These are phyloP conservation scores for Penicillium angulare DNA, from an alignment of 495 filamentous ascomycete species.

Conservation along the genomic window DNA sequence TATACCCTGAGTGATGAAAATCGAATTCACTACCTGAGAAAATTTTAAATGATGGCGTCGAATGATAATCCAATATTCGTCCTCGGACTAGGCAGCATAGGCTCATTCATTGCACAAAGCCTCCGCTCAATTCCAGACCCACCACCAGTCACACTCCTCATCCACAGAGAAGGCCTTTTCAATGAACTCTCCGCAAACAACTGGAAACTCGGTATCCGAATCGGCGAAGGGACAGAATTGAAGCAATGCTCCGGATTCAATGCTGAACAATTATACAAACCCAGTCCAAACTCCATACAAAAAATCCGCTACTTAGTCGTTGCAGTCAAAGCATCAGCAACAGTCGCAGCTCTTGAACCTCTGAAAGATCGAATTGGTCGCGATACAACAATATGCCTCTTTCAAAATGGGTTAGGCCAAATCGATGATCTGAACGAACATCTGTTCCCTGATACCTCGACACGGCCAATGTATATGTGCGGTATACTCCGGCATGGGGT, in stretches of 20 bases:
- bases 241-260: slow-evolving; percentile 11
- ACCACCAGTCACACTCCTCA: slow-evolving; percentile 49
- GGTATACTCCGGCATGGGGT: slow-evolving; percentile 68
- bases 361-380: slow-evolving; percentile 22
- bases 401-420: slow-evolving; percentile 77
- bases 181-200: slow-evolving; percentile 14
- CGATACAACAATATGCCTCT: slow-evolving; percentile 21
- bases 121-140: slow-evolving; percentile 45
- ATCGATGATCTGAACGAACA: slow-evolving; percentile 67
- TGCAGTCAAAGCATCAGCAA: slow-evolving; percentile 24
- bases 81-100: slow-evolving; percentile 52
- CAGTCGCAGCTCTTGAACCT: slow-evolving; percentile 17
- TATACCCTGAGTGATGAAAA: neutral
- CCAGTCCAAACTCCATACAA: neutral
- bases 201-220: slow-evolving; percentile 16
- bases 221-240: slow-evolving; percentile 15
- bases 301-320: slow-evolving; percentile 25
- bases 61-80: slow-evolving; percentile 37
- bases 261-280: slow-evolving; percentile 10
- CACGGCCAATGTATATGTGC: slow-evolving; percentile 71
- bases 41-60: too few species aligned
- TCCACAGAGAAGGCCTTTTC: slow-evolving; percentile 31
- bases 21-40: too few species aligned
- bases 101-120: slow-evolving; percentile 51
- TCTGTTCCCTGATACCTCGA: slow-evolving; percentile 62